Base-by-base conservation (phyloP, 495 filamentous ascomycete species). In the Hypoxylon rickii region DNA sequence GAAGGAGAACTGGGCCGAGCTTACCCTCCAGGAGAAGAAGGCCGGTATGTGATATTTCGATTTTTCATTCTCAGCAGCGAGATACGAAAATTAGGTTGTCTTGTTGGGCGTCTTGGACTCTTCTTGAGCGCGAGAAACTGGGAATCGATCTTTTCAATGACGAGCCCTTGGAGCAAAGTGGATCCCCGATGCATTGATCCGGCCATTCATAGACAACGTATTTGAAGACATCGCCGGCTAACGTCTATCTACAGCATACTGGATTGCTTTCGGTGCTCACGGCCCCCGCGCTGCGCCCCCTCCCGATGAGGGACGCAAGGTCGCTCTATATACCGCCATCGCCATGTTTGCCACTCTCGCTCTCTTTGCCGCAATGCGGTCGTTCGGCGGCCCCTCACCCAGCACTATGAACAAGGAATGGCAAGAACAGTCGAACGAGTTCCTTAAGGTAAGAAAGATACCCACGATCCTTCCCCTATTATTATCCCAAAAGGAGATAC, bases 1-100 rank as follows among this genome's bases (percentile, higher is more conserved):
- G 94, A 97, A 96, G 89, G 85, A 80, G 58, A 89, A 89, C 74
- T 98, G 94, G 94, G 81, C 87, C 67, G 89, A 97, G 65, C 79
- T 98, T 82, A 98, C 94, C 21, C 33, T 92, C 58, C 85, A 90
- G 74, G 94, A 98, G 82, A 96, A 97, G 89, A 97, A 95, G 81
- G 95, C 94, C 68, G 93, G 94, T 97, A 86, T 67, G 94, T 88
- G 31, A 51, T 24, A 34, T 39, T 40, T 6, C 11, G 31, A n/a
- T 15, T 26, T 46, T 40, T 33, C 41, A 3, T 36, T 21, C 2
- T 32, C 10, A 10, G 34, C 38, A 22, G 17, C 15, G 41, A n/a
- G n/a, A n/a, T n/a, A n/a, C 42, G 7, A 32, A 7, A 34, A 33
- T 38, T n/a, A 3, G 42, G 22, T 29, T 34, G 21, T 18, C 7